These are phyloP conservation scores for Arachis stenosperma DNA, from an alignment of 306 rosid genomes.

Conservation along the genomic window DNA sequence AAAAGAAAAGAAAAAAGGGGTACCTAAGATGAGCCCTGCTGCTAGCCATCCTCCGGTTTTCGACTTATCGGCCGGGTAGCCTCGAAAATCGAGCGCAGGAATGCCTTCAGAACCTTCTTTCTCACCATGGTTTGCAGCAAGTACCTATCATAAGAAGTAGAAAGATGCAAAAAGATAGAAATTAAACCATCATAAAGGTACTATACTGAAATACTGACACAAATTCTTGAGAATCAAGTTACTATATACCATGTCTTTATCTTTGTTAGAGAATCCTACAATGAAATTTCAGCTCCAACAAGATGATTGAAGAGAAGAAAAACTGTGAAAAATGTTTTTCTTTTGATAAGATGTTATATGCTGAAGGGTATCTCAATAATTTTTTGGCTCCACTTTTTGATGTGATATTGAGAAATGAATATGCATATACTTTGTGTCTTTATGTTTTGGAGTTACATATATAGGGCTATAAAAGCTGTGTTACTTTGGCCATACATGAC, in stretches of 20 bases:
- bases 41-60: conserved; percentile 91
- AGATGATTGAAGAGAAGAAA: too few relatives aligned
- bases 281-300: conserved; percentile 28
- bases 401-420: conserved; percentile 41
- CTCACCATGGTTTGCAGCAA: conserved; percentile 50
- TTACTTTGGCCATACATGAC: conserved; percentile 38
- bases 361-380: too few relatives aligned
- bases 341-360: conserved; percentile 24
- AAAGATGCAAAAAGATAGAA: conserved; percentile 3
- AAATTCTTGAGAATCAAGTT: conserved; percentile 28
- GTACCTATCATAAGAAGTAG: conserved; percentile 55
- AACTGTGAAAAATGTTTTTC: conserved; percentile 2
- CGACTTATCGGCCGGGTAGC: conserved; percentile 65
- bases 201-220: not conserved
- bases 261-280: conserved; percentile 14
- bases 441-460: conserved; percentile 33
- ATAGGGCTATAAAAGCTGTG: conserved; percentile 20
- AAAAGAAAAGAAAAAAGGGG: too few relatives aligned
- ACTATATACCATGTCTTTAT: conserved; percentile 55
- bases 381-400: conserved; percentile 42
- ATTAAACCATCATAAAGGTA: not conserved
- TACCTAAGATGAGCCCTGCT: conserved; percentile 92
- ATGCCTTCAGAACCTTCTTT: conserved; percentile 50
- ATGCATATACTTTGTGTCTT: conserved; percentile 12
- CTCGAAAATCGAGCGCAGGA: conserved; percentile 64